Base-by-base conservation (phyloP, 257 asterid genomes). In the Scutellaria minor region DNA sequence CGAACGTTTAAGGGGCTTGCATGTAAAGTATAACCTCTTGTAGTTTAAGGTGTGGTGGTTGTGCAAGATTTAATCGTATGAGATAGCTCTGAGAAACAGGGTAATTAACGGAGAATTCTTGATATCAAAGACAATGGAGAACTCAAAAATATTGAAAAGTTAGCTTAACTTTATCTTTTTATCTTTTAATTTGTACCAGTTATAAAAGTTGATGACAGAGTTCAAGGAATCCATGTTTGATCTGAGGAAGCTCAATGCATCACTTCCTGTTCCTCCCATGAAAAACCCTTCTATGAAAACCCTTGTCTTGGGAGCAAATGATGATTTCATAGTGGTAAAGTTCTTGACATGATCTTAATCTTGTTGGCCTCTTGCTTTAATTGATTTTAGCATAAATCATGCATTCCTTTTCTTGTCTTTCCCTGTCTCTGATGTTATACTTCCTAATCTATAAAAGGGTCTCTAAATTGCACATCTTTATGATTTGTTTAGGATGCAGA, bases 201-300 rank as follows among this genome's bases (percentile, higher is more conserved):
- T 93, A 90, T 80, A 93, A 64, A 86, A 82, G 84, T 84, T 93
- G 79, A 88, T 93, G 98, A 86, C 88, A 42, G 96, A 88, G 97
- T 86, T 93, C 96, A n/a, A 82, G 95, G 82, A 79, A 88, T 86
- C 96, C 97, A 37, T 92, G 80, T 92, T 92, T 75, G 96, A 92
- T 81, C 88, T 92, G 37, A 80, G 92, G 73, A 90, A 86, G 89
- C 95, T 92, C 51, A 92, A 88, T 45, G 85, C 94, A 50, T 88
- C 95, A 58, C 96, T 92, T 74, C 98, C 96, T 58, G 90, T 86
- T 76, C 94, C 92, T 77, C 82, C 82, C 20, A 41, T 70, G 45
- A 75, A 78, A 73, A 85, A 89, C 79, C 66, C 90, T 72, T 82
- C 85, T 3, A 57, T 78, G 62, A 75, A 85, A 76, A 75, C 88